Evolutionary conservation across 495 filamentous ascomycete species (phyloP).

Genomic region (Platismatia glauca): DNA sequence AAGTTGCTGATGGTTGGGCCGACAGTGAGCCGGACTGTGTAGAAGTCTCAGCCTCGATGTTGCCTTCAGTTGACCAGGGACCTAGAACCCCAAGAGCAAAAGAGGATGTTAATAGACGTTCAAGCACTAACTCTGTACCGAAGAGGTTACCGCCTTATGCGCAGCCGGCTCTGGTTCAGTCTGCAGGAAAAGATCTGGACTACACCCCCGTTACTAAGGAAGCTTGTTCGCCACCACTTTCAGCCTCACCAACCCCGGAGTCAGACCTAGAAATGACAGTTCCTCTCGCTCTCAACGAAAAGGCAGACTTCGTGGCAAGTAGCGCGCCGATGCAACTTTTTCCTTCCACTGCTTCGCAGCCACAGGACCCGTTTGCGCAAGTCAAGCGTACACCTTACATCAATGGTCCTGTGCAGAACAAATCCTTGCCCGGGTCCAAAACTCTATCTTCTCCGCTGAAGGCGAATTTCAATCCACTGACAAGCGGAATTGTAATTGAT

Average conservation of each 20-base stretch:
- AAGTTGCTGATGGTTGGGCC: not conserved
- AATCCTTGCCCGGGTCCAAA: too few relatives aligned
- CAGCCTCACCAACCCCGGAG: conserved; percentile 7
- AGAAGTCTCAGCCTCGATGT: not conserved
- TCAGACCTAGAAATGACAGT: conserved; percentile 20
- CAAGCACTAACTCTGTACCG: not conserved
- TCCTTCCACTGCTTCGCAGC: conserved; percentile 21
- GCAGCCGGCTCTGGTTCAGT: not conserved
- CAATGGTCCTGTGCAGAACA: not conserved
- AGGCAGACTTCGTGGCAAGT: not conserved
- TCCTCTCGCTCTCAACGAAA: conserved; percentile 8
- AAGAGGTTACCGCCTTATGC: not conserved
- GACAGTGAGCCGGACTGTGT: not conserved
- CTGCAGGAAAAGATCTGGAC: not conserved
- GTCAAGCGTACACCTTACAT: conserved; percentile 24
- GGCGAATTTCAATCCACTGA: not conserved
- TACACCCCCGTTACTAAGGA: not conserved
- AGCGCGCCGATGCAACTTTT: not conserved
- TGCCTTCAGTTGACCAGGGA: not conserved
- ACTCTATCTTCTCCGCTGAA: not conserved
- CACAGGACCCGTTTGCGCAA: conserved; percentile 18
- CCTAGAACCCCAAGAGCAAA: not conserved
- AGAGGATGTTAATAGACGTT: not conserved
- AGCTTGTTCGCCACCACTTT: not conserved
- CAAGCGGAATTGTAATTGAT: not conserved